Percentiles rank a stretch among this genome's conserved stretches.
These are phyloP conservation scores for Grigorovia transvaalensis DNA, from an alignment of 805 yeast species.

Conservation along the genomic window DNA sequence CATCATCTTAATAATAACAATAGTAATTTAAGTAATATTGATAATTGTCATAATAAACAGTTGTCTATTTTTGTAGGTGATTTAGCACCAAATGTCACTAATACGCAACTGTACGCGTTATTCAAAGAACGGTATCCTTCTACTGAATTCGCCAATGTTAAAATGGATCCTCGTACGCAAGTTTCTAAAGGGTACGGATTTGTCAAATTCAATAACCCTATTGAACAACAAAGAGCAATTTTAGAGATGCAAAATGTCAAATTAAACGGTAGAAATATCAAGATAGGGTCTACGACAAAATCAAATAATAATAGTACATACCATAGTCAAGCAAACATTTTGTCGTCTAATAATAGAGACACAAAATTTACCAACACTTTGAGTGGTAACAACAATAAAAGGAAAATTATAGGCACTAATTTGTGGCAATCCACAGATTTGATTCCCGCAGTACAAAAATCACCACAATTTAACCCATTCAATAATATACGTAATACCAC, in stretches of 20 bases:
- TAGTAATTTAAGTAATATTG: conserved; percentile 1
- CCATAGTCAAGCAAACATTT: background rate
- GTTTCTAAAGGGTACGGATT: conserved; percentile 81
- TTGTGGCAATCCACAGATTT: conserved; percentile 10
- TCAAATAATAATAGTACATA: background rate
- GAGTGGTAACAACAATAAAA: background rate
- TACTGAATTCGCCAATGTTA: conserved; percentile 65
- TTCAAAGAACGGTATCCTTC: conserved; percentile 66
- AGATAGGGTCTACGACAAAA: conserved; percentile 44
- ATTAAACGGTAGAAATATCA: conserved; percentile 62
- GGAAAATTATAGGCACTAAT: background rate
- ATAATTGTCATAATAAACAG: conserved; percentile 22
- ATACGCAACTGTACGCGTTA: conserved; percentile 48
- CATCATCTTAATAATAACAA: background rate
- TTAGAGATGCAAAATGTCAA: conserved; percentile 73
- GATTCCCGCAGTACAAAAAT: conserved; percentile 32
- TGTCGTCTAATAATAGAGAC: too few species aligned
- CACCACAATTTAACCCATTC: conserved; percentile 48
- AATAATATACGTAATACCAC: conserved; percentile 81
- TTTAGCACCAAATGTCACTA: conserved; percentile 62
- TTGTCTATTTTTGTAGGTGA: conserved; percentile 81
- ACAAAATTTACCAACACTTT: too few species aligned
- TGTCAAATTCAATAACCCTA: conserved; percentile 58
- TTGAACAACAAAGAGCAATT: conserved; percentile 62
- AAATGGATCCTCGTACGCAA: conserved; percentile 62